A percentile compares a stretch with the other conserved stretches of the same genome.
These are phyloP conservation scores for Lasiodiplodia gonubiensis DNA, from an alignment of 2,329 filamentous ascomycete species.

Conservation along the genomic window DNA sequence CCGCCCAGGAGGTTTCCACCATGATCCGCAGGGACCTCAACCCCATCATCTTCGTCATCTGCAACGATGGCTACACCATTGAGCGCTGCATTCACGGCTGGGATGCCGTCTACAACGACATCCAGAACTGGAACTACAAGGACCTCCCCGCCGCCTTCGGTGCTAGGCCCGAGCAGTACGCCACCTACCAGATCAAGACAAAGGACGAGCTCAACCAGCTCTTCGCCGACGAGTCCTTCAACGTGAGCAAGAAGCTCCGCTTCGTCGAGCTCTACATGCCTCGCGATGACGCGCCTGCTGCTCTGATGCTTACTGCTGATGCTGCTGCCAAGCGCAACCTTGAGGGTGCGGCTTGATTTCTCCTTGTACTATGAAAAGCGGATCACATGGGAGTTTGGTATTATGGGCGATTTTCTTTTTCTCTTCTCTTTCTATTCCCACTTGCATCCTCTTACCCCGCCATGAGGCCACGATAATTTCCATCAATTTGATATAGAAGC, in stretches of 20 bases:
- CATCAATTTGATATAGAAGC: slow-evolving; percentile 19
- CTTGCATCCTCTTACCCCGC: slow-evolving; percentile 5
- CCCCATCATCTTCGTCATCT: slow-evolving; percentile 83
- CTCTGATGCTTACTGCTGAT: slow-evolving; percentile 72
- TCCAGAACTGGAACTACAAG: slow-evolving; percentile 75
- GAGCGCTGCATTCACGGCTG: slow-evolving; percentile 87
- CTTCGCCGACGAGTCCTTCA: slow-evolving; percentile 68
- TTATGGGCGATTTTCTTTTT: background rate
- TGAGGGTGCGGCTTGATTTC: background rate
- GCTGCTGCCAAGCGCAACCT: slow-evolving; percentile 73
- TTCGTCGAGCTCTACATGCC: slow-evolving; percentile 85
- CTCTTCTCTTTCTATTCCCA: slow-evolving; percentile 18
- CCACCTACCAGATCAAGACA: slow-evolving; percentile 71
- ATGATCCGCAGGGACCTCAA: slow-evolving; percentile 78
- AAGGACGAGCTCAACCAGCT: slow-evolving; percentile 71
- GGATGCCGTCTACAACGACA: slow-evolving; percentile 81
- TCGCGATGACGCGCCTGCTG: slow-evolving; percentile 75
- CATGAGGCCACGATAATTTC: slow-evolving; percentile 17
- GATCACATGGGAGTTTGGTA: slow-evolving; percentile 18
- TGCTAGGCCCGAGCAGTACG: slow-evolving; percentile 60
- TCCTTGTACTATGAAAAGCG: slow-evolving; percentile 16
- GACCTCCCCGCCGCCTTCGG: slow-evolving; percentile 72
- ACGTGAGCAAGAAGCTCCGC: slow-evolving; percentile 57
- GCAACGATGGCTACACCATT: slow-evolving; percentile 88
- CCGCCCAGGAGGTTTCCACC: slow-evolving; percentile 81